phyloP scores from a whole-genome alignment of 2,329 filamentous ascomycete species.

The Fusarium irregulare region DNA sequence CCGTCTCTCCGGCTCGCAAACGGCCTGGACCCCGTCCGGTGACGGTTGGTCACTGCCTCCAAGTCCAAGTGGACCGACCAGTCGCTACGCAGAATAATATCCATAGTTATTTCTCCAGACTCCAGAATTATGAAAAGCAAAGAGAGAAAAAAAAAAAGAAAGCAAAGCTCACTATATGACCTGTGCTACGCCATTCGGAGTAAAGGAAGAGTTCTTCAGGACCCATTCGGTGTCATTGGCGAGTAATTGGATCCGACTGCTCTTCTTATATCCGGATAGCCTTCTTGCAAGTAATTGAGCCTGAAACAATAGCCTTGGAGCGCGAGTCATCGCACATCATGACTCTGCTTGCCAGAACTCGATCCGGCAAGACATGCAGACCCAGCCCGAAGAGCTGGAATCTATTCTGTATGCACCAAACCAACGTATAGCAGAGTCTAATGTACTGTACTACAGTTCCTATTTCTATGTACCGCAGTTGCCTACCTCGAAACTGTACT shows the following conservation, averaged over 20 bases:
- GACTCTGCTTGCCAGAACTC: constrained; percentile 11
- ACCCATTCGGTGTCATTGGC: not conserved
- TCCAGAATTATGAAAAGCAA: not conserved
- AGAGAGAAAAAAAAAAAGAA: not conserved
- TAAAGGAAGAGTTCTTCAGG: not conserved
- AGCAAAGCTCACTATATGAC: not conserved
- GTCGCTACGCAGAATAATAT: not conserved
- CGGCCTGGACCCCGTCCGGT: constrained; percentile 17
- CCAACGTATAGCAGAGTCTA: constrained; percentile 10
- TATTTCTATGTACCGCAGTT: not conserved
- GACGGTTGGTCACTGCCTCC: constrained; percentile 9
- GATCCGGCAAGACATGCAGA: constrained; percentile 16
- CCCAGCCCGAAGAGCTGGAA: not conserved
- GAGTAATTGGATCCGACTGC: not conserved
- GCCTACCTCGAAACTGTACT: not conserved
- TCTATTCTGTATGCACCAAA: constrained; percentile 5
- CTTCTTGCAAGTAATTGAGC: not conserved
- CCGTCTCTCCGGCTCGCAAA: constrained; percentile 7
- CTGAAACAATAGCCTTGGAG: constrained; percentile 17
- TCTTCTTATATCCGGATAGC: not conserved
- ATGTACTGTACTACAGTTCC: not conserved
- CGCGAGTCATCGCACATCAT: not conserved
- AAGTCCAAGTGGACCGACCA: constrained; percentile 14
- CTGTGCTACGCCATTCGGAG: not conserved
- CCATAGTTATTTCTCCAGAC: not conserved